These are phyloP conservation scores for Lichtheimia ramosa DNA, from an alignment of 371 early-diverging fungal genomes.

Conservation along the genomic window DNA sequence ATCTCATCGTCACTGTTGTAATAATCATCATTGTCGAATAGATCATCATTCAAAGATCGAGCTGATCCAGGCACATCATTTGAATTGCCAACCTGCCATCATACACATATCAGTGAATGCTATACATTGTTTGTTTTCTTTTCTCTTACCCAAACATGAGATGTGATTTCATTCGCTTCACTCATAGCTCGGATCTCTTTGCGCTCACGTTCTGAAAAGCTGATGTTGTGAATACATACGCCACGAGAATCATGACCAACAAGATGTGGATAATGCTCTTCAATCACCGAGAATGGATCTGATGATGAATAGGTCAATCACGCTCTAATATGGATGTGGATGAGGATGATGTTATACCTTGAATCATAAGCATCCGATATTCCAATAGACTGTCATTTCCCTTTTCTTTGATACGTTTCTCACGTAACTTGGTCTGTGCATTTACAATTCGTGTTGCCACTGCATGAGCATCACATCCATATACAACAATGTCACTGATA, in stretches of 20 bases:
- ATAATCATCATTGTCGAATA: slow-evolving; percentile 9
- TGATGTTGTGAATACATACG: slow-evolving; percentile 29
- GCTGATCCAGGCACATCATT: slow-evolving; percentile 53
- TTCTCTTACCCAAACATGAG: slow-evolving; percentile 58
- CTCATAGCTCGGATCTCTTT: slow-evolving; percentile 60
- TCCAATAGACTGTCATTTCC: slow-evolving; percentile 32
- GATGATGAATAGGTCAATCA: slow-evolving; percentile 1
- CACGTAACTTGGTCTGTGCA: slow-evolving; percentile 44
- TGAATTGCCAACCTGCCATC: slow-evolving; percentile 55
- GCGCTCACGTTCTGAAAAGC: slow-evolving; percentile 55
- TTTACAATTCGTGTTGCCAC: slow-evolving; percentile 40
- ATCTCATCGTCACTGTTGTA: slow-evolving; percentile 11
- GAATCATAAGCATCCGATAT: slow-evolving; percentile 50
- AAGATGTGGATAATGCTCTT: slow-evolving; percentile 47
- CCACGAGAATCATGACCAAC: slow-evolving; percentile 48
- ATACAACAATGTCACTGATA: slow-evolving; percentile 57
- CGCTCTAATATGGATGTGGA: no score
- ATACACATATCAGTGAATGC: neutral
- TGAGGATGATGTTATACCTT: slow-evolving; percentile 33
- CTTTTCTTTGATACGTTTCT: slow-evolving; percentile 12
- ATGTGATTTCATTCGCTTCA: slow-evolving; percentile 53
- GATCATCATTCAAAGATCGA: slow-evolving; percentile 10
- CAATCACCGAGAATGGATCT: slow-evolving; percentile 52
- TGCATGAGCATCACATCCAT: slow-evolving; percentile 36
- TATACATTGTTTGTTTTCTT: neutral